Conservation (phyloP, 2,329 filamentous ascomycete genomes). For the Teratosphaeria epicoccoides region DNA sequence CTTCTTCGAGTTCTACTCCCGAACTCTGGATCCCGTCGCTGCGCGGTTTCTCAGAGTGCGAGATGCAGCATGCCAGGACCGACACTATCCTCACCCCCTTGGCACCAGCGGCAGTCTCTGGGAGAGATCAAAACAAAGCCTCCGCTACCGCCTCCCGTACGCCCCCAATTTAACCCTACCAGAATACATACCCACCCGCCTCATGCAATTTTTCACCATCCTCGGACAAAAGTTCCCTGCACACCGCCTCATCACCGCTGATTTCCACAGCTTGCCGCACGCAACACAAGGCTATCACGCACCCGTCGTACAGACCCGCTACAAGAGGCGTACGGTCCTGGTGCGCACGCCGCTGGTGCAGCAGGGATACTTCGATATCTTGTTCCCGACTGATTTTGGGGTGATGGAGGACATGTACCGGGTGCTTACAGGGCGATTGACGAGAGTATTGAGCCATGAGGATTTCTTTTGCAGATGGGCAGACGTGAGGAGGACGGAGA, state of each 20-base stretch:
- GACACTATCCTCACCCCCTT: conserved; percentile 52
- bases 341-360: conserved; percentile 89
- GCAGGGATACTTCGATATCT: conserved; percentile 97
- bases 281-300: conserved; percentile 76
- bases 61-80: conserved; percentile 55
- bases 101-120: conserved; percentile 39
- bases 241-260: conserved; percentile 77
- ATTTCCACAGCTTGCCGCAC: conserved; percentile 81
- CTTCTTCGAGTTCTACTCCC: conserved; percentile 88
- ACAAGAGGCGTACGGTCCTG: conserved; percentile 73
- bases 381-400: conserved; percentile 92
- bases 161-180: conserved; percentile 66
- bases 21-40: conserved; percentile 68
- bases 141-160: conserved; percentile 58
- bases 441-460: conserved; percentile 72
- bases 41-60: conserved; percentile 76
- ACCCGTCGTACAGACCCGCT: conserved; percentile 92
- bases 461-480: conserved; percentile 88
- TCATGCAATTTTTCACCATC: conserved; percentile 96
- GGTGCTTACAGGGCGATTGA: conserved; percentile 84
- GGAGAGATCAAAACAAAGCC: conserved; percentile 1
- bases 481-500: conserved; percentile 79
- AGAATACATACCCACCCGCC: conserved; percentile 86
- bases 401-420: conserved; percentile 88
- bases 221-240: conserved; percentile 79